Conservation (phyloP, 1,284 basidiomycete genomes). For the Mycena sp. region DNA sequence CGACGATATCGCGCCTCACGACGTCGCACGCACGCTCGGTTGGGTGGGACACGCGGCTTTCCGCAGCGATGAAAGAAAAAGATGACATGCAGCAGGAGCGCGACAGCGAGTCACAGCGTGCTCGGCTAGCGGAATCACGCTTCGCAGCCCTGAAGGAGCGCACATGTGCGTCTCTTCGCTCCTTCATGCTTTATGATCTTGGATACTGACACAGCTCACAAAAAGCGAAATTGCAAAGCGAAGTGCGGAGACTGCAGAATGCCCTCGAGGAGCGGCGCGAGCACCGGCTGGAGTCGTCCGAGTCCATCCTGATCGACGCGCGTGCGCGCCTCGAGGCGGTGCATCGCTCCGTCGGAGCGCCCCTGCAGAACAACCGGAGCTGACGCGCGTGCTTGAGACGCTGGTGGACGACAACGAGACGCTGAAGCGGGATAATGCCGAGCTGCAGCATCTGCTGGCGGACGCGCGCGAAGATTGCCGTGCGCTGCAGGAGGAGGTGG, state of each 20-base stretch:
- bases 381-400: constrained; percentile 78
- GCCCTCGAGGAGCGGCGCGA: constrained; percentile 72
- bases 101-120: constrained; percentile 76
- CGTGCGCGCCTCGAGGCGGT: constrained; percentile 72
- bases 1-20: constrained; percentile 73
- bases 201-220: no score
- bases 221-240: constrained; percentile 82
- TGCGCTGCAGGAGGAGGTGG: constrained; percentile 74
- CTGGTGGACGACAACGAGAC: constrained; percentile 85
- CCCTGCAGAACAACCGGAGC: constrained; percentile 62
- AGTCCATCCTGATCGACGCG: constrained; percentile 78
- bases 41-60: constrained; percentile 76
- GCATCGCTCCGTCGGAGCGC: constrained; percentile 60
- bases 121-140: constrained; percentile 72
- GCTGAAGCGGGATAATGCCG: constrained; percentile 79
- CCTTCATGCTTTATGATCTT: no score
- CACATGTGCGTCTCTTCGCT: constrained; percentile 83
- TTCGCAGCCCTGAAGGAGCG: constrained; percentile 82
- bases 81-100: constrained; percentile 90
- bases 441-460: constrained; percentile 72
- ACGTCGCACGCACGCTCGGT: constrained; percentile 74
- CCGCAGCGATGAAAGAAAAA: constrained; percentile 70
- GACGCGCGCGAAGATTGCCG: constrained; percentile 84
- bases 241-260: constrained; percentile 69
- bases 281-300: constrained; percentile 77